These are phyloP conservation scores for Triticum urartu DNA, from an alignment of 176 grass and related monocot genomes.

Conservation along the genomic window DNA sequence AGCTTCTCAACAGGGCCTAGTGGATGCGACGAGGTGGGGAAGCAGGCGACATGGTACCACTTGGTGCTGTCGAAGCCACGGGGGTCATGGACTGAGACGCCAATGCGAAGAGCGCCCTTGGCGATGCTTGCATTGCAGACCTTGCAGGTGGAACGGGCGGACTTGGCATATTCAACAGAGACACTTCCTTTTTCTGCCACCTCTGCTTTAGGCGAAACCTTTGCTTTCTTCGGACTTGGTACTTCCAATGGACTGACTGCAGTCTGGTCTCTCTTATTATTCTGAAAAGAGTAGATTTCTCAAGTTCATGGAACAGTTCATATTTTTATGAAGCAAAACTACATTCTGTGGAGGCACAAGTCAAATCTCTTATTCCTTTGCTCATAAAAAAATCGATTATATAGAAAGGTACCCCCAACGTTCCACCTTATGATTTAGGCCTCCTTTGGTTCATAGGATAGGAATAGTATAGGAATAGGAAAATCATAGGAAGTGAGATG, in stretches of 20 bases:
- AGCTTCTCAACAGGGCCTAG: slow-evolving; percentile 54
- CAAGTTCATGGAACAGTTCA: background rate
- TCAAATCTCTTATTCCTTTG: background rate
- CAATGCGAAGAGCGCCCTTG: slow-evolving; percentile 38
- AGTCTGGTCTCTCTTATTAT: slow-evolving; percentile 33
- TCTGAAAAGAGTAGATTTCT: slow-evolving; percentile 33
- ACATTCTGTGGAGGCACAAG: background rate
- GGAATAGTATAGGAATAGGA: too few relatives aligned
- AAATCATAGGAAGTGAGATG: too few relatives aligned
- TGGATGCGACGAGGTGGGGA: slow-evolving; percentile 40
- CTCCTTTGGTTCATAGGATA: too few relatives aligned
- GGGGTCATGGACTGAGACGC: slow-evolving; percentile 35
- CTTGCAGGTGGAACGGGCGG: slow-evolving; percentile 44
- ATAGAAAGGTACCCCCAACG: background rate
- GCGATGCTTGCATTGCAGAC: slow-evolving; percentile 35
- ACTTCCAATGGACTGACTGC: slow-evolving; percentile 19
- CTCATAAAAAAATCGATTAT: background rate
- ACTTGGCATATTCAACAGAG: slow-evolving; percentile 49
- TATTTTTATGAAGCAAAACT: background rate
- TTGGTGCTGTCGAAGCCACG: slow-evolving; percentile 55
- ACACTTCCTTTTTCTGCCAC: slow-evolving; percentile 25
- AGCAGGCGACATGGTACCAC: slow-evolving; percentile 73
- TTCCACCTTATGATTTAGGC: background rate
- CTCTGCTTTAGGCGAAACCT: slow-evolving; percentile 37
- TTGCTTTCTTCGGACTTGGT: slow-evolving; percentile 50